Evolutionary conservation across 2,329 filamentous ascomycete genomes (phyloP).

Genomic region (Huntiella savannae): DNA sequence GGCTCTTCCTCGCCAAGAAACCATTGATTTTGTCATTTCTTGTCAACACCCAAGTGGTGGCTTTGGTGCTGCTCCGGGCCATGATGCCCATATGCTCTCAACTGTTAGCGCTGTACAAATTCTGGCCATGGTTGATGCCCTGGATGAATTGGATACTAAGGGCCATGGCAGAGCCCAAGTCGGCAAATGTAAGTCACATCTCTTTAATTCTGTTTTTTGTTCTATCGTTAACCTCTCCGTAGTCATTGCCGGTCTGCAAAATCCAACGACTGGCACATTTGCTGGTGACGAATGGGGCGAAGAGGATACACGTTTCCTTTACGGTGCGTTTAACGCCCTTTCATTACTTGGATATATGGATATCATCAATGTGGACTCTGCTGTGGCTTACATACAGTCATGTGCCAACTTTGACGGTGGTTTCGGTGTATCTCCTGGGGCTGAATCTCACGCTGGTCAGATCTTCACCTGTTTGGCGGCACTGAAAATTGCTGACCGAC

Average conservation of each 20-base stretch:
- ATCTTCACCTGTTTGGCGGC: constrained; percentile 88
- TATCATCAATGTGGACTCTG: constrained; percentile 60
- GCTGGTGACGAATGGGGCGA: constrained; percentile 93
- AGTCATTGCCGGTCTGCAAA: constrained; percentile 70
- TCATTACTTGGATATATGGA: constrained; percentile 61
- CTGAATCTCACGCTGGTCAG: constrained; percentile 87
- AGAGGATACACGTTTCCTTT: constrained; percentile 85
- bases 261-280: constrained; percentile 67
- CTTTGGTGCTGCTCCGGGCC: constrained; percentile 82
- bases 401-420: constrained; percentile 92
- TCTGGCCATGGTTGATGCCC: constrained; percentile 65
- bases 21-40: constrained; percentile 87
- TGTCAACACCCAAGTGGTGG: constrained; percentile 79
- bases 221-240: constrained; percentile 2
- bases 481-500: constrained; percentile 59
- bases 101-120: constrained; percentile 93
- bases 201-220: neutral
- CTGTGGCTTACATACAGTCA: constrained; percentile 56
- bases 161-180: constrained; percentile 48
- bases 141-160: constrained; percentile 60
- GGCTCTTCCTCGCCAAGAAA: constrained; percentile 58
- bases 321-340: constrained; percentile 72
- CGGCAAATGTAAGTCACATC: constrained; percentile 49
- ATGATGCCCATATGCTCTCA: constrained; percentile 91
- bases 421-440: constrained; percentile 74